Evolutionary conservation across 495 filamentous ascomycete genomes (phyloP).

Genomic region (Thermochaetoides thermophila): DNA sequence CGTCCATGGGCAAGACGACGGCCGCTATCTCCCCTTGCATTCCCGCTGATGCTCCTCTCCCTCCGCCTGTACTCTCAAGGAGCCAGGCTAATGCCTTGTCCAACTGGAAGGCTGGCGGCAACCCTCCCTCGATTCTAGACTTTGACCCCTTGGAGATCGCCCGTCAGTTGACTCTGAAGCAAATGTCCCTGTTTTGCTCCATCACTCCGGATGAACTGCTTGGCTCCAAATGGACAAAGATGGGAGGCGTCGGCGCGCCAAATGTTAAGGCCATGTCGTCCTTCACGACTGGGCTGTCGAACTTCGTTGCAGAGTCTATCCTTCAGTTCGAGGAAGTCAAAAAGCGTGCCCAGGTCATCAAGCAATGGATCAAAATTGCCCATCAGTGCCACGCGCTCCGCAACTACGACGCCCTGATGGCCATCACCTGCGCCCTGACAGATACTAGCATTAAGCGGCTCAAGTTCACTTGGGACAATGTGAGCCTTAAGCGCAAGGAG

Average conservation of each 20-base stretch:
- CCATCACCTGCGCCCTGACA: conserved; percentile 86
- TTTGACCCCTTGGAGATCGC: conserved; percentile 90
- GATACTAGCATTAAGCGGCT: conserved; percentile 84
- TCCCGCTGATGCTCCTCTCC: conserved; percentile 55
- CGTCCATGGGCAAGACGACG: conserved; percentile 77
- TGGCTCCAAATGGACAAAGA: conserved; percentile 84
- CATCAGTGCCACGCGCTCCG: conserved; percentile 74
- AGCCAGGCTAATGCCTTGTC: conserved; percentile 60
- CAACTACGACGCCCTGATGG: conserved; percentile 95
- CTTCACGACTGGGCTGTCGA: conserved; percentile 78
- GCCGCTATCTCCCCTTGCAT: conserved; percentile 54
- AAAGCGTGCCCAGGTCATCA: conserved; percentile 79
- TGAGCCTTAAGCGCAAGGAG: conserved; percentile 73
- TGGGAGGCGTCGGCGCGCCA: conserved; percentile 58
- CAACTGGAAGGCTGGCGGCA: conserved; percentile 58
- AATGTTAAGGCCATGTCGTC: conserved; percentile 93
- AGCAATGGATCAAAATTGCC: conserved; percentile 97
- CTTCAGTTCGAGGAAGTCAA: conserved; percentile 75
- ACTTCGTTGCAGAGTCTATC: conserved; percentile 92
- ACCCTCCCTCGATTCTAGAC: conserved; percentile 63
- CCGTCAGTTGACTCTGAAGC: conserved; percentile 84
- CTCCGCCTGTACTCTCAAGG: conserved; percentile 53
- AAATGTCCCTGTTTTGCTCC: conserved; percentile 82
- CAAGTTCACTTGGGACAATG: conserved; percentile 82
- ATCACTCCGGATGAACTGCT: conserved; percentile 92